A percentile compares a stretch with the other conserved stretches of the same genome.
Conservation (phyloP, 805 yeast species). For the Zygoascus tannicola region DNA sequence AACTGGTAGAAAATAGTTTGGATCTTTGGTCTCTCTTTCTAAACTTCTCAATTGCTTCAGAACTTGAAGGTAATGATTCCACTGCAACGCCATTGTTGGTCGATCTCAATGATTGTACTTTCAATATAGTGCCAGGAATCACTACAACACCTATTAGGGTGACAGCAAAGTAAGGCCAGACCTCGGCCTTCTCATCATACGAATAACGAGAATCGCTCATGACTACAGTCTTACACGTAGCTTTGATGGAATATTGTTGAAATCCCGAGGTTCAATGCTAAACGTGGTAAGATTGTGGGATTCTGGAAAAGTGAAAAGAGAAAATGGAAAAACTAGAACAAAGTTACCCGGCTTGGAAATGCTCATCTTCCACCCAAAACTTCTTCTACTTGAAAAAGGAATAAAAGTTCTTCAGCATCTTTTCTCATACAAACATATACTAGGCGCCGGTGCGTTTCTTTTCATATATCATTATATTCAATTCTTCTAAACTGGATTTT, state of each 20-base stretch:
- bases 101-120: constrained; percentile 14
- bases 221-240: too few relatives aligned
- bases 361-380: too few relatives aligned
- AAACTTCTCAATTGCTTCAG: constrained; percentile 16
- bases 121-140: constrained; percentile 46
- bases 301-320: too few relatives aligned
- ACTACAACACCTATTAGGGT: constrained; percentile 61
- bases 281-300: too few relatives aligned
- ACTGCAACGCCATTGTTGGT: constrained; percentile 6
- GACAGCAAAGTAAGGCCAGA: constrained; percentile 85
- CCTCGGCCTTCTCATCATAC: constrained; percentile 82
- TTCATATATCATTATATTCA: too few relatives aligned
- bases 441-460: too few relatives aligned
- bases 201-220: constrained; percentile 54
- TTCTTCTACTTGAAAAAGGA: too few relatives aligned
- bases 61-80: neutral
- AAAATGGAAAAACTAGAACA: neutral
- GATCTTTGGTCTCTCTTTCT: constrained; percentile 20
- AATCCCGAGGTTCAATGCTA: too few relatives aligned
- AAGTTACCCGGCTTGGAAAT: neutral
- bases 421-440: too few relatives aligned
- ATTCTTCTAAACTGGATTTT: too few relatives aligned
- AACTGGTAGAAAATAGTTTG: constrained; percentile 25
- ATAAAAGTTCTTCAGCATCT: too few relatives aligned
- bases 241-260: too few relatives aligned